These are phyloP conservation scores for Papiliotrema fonsecae DNA, from an alignment of 1,284 basidiomycete genomes.

Conservation along the genomic window DNA sequence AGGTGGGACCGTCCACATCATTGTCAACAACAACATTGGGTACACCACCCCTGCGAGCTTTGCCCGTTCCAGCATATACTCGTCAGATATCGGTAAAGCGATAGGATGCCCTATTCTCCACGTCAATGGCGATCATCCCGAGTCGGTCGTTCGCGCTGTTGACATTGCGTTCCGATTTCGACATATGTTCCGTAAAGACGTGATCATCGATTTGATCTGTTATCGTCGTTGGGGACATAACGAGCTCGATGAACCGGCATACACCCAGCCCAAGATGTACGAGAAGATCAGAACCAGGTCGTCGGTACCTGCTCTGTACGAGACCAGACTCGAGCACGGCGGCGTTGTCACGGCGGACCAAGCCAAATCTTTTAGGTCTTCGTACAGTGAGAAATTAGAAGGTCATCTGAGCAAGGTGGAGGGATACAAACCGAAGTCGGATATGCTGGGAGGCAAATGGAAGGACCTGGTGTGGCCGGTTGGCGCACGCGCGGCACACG, in stretches of 20 bases:
- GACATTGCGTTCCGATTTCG: constrained; percentile 76
- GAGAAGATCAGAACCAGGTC: constrained; percentile 69
- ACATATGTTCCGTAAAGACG: constrained; percentile 77
- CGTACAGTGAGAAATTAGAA: constrained; percentile 61
- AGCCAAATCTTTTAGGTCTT: constrained; percentile 54
- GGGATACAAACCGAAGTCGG: constrained; percentile 53
- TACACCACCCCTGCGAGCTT: constrained; percentile 80
- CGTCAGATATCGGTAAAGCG: constrained; percentile 81
- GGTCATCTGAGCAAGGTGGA: constrained; percentile 55
- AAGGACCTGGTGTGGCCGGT: constrained; percentile 66
- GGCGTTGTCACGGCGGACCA: constrained; percentile 55
- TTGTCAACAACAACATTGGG: constrained; percentile 81
- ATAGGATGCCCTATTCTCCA: constrained; percentile 84
- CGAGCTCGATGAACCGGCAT: constrained; percentile 78
- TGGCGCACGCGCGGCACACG: constrained; percentile 52
- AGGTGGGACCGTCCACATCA: constrained; percentile 80
- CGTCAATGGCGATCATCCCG: constrained; percentile 84
- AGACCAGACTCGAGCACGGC: constrained; percentile 66
- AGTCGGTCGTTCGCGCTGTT: constrained; percentile 75
- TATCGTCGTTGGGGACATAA: constrained; percentile 79
- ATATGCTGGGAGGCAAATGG: constrained; percentile 63
- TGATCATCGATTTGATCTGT: constrained; percentile 80
- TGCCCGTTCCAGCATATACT: constrained; percentile 77
- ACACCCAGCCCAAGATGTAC: constrained; percentile 87
- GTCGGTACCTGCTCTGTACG: constrained; percentile 76